Percentiles rank a stretch among this genome's conserved stretches.
Conservation (phyloP, 352 stramenopile species). For the Phytophthora cryptogea region DNA sequence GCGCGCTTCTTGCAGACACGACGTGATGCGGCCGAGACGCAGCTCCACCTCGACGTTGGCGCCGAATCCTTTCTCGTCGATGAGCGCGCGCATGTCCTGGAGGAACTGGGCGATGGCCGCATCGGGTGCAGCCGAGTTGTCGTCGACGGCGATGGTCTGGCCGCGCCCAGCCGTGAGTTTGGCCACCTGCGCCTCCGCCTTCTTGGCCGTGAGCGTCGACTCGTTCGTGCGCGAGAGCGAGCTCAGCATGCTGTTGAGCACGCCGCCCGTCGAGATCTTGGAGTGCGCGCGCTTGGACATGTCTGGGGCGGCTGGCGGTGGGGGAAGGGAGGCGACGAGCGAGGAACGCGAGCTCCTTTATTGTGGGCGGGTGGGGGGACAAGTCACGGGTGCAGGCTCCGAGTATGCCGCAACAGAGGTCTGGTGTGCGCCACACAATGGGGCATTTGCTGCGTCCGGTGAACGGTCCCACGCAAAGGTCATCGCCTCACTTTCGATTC, state of each 20-base stretch:
- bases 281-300: constrained; percentile 76
- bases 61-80: constrained; percentile 81
- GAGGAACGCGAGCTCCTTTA: constrained; percentile 12
- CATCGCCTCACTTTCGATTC: constrained; percentile 13
- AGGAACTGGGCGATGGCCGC: constrained; percentile 82
- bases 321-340: background rate
- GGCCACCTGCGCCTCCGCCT: constrained; percentile 74
- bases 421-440: constrained; percentile 1
- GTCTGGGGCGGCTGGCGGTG: constrained; percentile 1
- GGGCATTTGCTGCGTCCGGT: background rate
- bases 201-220: constrained; percentile 70
- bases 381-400: background rate
- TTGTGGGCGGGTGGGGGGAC: constrained; percentile 6
- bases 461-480: background rate
- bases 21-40: constrained; percentile 83
- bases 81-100: constrained; percentile 72
- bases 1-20: constrained; percentile 69
- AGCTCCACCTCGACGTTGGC: constrained; percentile 85
- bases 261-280: constrained; percentile 41
- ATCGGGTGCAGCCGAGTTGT: constrained; percentile 68
- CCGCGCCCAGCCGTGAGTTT: constrained; percentile 74
- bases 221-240: constrained; percentile 81
- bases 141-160: constrained; percentile 75
- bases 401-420: background rate
- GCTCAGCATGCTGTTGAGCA: constrained; percentile 72